These are phyloP conservation scores for Suillus lakei DNA, from an alignment of 768 basidiomycete species.

Conservation along the genomic window DNA sequence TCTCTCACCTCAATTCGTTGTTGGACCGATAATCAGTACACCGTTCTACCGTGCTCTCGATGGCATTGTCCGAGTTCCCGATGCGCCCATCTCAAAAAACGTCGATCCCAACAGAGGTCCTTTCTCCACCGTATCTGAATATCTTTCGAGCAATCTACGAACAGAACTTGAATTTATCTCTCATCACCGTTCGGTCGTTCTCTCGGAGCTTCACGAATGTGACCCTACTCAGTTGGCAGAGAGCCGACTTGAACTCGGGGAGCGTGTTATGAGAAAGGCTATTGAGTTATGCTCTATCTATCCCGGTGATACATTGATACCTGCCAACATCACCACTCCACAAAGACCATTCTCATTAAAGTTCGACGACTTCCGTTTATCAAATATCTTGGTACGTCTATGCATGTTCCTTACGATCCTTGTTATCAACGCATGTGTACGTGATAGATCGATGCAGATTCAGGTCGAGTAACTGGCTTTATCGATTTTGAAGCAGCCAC, in stretches of 20 bases:
- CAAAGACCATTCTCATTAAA: background rate
- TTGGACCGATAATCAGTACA: background rate
- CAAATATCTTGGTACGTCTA: slow-evolving; percentile 2
- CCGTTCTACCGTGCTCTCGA: background rate
- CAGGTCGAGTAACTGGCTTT: background rate
- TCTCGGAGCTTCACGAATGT: background rate
- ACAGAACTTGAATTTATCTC: background rate
- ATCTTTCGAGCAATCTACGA: background rate
- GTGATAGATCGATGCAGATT: background rate
- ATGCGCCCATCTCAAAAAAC: background rate
- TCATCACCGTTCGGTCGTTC: background rate
- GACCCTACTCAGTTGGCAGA: background rate
- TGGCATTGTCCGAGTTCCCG: background rate
- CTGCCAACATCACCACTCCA: background rate
- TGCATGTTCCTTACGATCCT: background rate
- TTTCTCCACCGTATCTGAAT: background rate
- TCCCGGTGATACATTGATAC: background rate
- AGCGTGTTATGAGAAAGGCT: slow-evolving; percentile 4
- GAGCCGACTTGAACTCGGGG: slow-evolving; percentile 9
- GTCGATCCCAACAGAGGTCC: background rate
- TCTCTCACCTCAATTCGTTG: background rate
- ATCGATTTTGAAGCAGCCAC: slow-evolving; percentile 28
- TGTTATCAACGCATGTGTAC: background rate
- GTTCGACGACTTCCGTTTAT: slow-evolving; percentile 5
- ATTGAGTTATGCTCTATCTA: slow-evolving; percentile 5